Conservation (phyloP, 2,329 filamentous ascomycete genomes). For the Aspergillus pseudoglaucus region DNA sequence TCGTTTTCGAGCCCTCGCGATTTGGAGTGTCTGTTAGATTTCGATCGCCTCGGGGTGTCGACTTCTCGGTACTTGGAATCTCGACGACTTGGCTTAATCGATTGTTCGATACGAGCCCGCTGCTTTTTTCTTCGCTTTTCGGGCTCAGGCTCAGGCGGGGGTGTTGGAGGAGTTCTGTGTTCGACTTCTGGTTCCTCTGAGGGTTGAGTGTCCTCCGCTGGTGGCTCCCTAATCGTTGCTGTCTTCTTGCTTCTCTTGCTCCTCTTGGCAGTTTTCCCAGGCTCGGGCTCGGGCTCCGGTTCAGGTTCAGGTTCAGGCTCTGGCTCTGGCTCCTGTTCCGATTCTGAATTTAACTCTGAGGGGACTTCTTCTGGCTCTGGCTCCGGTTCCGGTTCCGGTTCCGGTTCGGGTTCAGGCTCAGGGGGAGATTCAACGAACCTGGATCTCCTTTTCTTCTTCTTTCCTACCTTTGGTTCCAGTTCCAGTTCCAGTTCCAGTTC, state of each 20-base stretch:
- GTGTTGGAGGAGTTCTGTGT: slow-evolving; percentile 39
- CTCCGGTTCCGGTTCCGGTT: neutral
- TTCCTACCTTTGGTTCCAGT: slow-evolving; percentile 12
- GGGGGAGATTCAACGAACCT: slow-evolving; percentile 22
- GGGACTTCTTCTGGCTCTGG: neutral
- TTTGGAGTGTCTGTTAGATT: slow-evolving; percentile 53
- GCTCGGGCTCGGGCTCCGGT: slow-evolving; percentile 29
- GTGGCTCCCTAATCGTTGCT: slow-evolving; percentile 37
- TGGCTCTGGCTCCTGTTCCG: slow-evolving; percentile 3
- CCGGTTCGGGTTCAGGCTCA: slow-evolving; percentile 9
- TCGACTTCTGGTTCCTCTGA: slow-evolving; percentile 16
- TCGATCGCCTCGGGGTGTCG: slow-evolving; percentile 42
- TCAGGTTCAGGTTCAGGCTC: slow-evolving; percentile 24
- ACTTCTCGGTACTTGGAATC: slow-evolving; percentile 38
- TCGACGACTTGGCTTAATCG: slow-evolving; percentile 46
- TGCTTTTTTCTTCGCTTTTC: slow-evolving; percentile 64
- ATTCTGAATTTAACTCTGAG: neutral
- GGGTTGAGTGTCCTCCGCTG: slow-evolving; percentile 39
- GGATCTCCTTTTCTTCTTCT: slow-evolving; percentile 19
- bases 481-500: slow-evolving; percentile 1
- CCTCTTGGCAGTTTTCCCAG: slow-evolving; percentile 26
- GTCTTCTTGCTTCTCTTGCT: slow-evolving; percentile 26
- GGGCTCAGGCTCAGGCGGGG: slow-evolving; percentile 45
- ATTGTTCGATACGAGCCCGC: slow-evolving; percentile 67
- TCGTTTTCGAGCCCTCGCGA: slow-evolving; percentile 54